Evolutionary conservation across 1,284 basidiomycete genomes (phyloP).

Genomic region (Fomitiporia mediterranea): DNA sequence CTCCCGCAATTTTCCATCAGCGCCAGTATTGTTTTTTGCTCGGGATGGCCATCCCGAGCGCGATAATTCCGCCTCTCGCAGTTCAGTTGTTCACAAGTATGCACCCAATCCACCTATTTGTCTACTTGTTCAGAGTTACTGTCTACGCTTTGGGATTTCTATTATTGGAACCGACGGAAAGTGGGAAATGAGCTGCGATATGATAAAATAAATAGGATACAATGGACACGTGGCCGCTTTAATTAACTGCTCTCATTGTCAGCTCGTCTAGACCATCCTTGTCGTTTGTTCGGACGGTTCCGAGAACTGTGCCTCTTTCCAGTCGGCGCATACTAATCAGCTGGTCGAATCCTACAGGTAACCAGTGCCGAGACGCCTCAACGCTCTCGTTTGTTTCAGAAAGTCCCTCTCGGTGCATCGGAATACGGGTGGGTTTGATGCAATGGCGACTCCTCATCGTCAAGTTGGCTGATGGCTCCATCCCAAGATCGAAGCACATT

Average conservation of each 20-base stretch:
- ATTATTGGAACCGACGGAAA: neutral
- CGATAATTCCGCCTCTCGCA: neutral
- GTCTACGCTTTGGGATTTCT: neutral
- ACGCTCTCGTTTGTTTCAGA: neutral
- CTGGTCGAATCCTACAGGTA: neutral
- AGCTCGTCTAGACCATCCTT: too few relatives aligned
- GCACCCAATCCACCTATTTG: neutral
- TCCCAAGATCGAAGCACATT: neutral
- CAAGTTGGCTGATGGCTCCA: conserved; percentile 1
- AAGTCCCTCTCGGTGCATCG: conserved; percentile 1
- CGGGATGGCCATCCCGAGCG: neutral
- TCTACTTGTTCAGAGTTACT: neutral
- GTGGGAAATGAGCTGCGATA: neutral
- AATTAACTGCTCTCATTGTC: too few relatives aligned
- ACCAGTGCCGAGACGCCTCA: neutral
- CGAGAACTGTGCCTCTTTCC: too few relatives aligned
- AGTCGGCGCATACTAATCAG: too few relatives aligned
- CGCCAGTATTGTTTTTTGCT: neutral
- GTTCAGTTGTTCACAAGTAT: neutral
- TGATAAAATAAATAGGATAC: neutral
- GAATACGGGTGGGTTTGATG: conserved; percentile 4
- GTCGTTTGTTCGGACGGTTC: too few relatives aligned
- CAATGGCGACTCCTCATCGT: neutral
- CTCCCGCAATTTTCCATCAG: neutral
- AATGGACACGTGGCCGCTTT: neutral